Conservation (phyloP, 202 grass and related monocot species). For the Zizania palustris region DNA sequence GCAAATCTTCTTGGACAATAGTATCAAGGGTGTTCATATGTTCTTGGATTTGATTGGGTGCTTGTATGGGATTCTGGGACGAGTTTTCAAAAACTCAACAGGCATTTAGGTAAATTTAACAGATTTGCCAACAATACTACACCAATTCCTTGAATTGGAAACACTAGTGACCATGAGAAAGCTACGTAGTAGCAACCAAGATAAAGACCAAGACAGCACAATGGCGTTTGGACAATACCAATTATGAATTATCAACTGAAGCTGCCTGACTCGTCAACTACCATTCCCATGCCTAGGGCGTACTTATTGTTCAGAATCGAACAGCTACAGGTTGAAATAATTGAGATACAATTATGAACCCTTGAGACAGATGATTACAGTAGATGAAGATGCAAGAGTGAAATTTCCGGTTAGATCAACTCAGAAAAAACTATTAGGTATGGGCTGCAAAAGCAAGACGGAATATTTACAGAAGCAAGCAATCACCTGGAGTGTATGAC, state of each 20-base stretch:
- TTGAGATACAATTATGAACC: not conserved
- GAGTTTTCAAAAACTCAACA: no score
- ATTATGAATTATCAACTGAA: slow-evolving; percentile 37
- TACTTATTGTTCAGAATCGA: slow-evolving; percentile 22
- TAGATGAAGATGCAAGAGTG: not conserved
- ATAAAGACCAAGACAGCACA: slow-evolving; percentile 10
- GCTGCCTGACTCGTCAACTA: slow-evolving; percentile 32
- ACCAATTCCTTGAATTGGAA: slow-evolving; percentile 30
- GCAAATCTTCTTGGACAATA: no score
- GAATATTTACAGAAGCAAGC: slow-evolving; percentile 6
- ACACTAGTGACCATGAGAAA: slow-evolving; percentile 33
- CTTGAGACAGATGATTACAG: not conserved
- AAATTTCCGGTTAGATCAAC: not conserved
- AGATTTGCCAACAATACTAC: not conserved
- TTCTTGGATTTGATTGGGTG: no score
- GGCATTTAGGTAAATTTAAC: not conserved
- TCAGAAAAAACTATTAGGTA: not conserved
- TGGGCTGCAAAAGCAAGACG: not conserved
- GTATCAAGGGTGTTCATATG: no score
- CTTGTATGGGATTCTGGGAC: no score
- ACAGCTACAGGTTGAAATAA: slow-evolving; percentile 26
- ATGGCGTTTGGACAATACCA: slow-evolving; percentile 34
- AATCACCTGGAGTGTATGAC: not conserved
- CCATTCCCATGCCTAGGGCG: slow-evolving; percentile 17
- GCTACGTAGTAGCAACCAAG: slow-evolving; percentile 42